phyloP scores from a whole-genome alignment of 495 filamentous ascomycete genomes.

The Penicillium psychrofluorescens region DNA sequence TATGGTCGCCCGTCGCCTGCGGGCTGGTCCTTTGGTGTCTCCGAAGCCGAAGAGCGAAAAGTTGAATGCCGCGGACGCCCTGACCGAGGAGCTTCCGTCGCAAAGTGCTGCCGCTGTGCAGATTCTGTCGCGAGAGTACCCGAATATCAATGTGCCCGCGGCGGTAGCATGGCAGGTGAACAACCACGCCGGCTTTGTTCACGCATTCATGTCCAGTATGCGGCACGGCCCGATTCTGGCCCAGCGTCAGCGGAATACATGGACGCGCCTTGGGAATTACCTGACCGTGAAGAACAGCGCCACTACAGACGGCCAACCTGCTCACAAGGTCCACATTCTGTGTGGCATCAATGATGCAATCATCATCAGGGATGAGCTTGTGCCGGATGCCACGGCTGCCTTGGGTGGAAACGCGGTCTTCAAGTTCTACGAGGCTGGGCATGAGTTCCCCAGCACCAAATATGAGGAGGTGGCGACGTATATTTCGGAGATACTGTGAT shows the following conservation, averaged over 20 bases:
- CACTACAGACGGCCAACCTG: conserved; percentile 14
- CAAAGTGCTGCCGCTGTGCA: conserved; percentile 28
- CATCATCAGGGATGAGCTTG: conserved; percentile 49
- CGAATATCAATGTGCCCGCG: conserved; percentile 34
- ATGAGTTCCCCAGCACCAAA: conserved; percentile 51
- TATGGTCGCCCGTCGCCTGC: conserved; percentile 50
- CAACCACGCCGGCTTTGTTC: conserved; percentile 47
- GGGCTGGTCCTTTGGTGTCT: conserved; percentile 30
- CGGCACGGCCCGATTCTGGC: conserved; percentile 46
- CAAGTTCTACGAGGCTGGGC: conserved; percentile 44
- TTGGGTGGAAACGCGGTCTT: conserved; percentile 43
- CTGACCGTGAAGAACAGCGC: conserved; percentile 36
- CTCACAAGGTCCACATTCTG: conserved; percentile 48
- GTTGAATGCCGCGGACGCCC: conserved; percentile 25
- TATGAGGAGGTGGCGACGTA: conserved; percentile 42
- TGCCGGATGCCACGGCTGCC: conserved; percentile 42
- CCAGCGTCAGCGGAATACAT: conserved; percentile 42
- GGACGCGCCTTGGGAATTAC: conserved; percentile 47
- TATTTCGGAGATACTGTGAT: conserved; percentile 33
- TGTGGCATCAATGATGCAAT: conserved; percentile 46
- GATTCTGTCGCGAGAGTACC: conserved; percentile 36
- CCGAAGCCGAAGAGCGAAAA: conserved; percentile 28
- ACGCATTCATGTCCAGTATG: conserved; percentile 52
- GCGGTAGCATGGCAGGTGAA: conserved; percentile 51
- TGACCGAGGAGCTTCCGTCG: conserved; percentile 31